Evolutionary conservation across 2,329 filamentous ascomycete species (phyloP), one percentile per base, ranked within the genome.

Genomic region (Meredithiella fracta): DNA sequence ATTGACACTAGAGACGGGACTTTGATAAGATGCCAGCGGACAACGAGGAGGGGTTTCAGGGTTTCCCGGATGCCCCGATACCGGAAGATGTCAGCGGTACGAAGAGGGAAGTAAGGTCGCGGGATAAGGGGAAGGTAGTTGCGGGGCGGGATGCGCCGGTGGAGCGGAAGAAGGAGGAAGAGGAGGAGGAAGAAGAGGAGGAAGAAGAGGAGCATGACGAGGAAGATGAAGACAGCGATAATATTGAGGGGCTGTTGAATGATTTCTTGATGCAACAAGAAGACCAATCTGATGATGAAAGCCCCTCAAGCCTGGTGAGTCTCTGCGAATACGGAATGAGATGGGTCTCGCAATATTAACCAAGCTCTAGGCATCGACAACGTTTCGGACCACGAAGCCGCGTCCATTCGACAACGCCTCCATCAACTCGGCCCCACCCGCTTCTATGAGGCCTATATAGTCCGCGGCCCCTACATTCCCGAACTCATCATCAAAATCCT

Each of bases 401-500:
- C 51, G 15, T 29, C 37, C 5, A 51, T 58, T 17, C 51, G 56
- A n/a, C 51, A 47, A 20, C 42, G 47, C 15, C 34, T 58, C 25
- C 56, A 58, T 31, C 31, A 58, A 34, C 34, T 58, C 29, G 56
- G 56, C 7, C 52, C 56, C 14, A 26, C 40, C 29, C 23, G 29
- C 23, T 58, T 58, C 15, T 29, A 47, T 17, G 44, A 55, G 17
- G 17, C 53, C 22, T 40, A 53, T 11, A 51, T 58, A 26, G 44
- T 49, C 9, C 42, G 49, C 14, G 56, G 56, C 4, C 47, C 17
- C 11, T 38, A 54, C 25, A 26, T 31, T 2, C 51, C 51, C 1
- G 56, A 47, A 5, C 53, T 42, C 17, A 26, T 58, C 3, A 58
- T 54, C 20, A 53, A 54, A 17, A 52, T 51, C n/a, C 47, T 58